Base-by-base conservation (phyloP, 2,329 filamentous ascomycete genomes). In the Alternaria incomplexa region DNA sequence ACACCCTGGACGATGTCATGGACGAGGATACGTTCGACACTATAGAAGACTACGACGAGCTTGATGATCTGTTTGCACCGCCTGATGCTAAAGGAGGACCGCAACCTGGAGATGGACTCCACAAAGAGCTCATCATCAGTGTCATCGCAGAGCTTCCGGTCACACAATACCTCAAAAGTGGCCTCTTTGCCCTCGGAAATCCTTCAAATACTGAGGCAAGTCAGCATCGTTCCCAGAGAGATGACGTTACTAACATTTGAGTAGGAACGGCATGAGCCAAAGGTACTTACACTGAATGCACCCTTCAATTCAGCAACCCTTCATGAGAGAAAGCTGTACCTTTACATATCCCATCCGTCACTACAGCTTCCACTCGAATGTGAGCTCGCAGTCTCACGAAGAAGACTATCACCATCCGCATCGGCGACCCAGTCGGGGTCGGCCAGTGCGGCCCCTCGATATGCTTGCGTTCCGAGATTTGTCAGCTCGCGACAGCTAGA, bases 121-220 rank as follows among this genome's bases (percentile, higher is more conserved):
- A 77, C 32, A 80, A 80, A 57, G 80, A 81, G 56, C 60, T 81
- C 22, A 68, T 81, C 4, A 73, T 81, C 67, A 78, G 70, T 30
- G 73, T 76, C 22, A 68, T 81, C 23, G 70, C 73, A 17, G 78
- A 80, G 45, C 73, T 81, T 25, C 70, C 77, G 26, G 71, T 67
- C 0, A 73, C 69, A 4, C 66, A 74, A 11, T 73, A 76, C 59
- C 56, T 79, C 25, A 76, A 71, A 46, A 65, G 61, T 22, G 76
- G 74, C 1, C 55, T 75, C 8, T 75, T 75, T 56, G 67, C 71
- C 7, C 58, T 78, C 46, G 65, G 61, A 12, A 69, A 73, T 45
- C 40, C 67, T 10, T 58, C 58, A 30, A 63, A 61, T 10, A 26
- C 62, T 28, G 60, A 71, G 65, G 77, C 75, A 70, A 22, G 68